phyloP scores from a whole-genome alignment of 768 basidiomycete species.

The Gautieria morchelliformis region DNA sequence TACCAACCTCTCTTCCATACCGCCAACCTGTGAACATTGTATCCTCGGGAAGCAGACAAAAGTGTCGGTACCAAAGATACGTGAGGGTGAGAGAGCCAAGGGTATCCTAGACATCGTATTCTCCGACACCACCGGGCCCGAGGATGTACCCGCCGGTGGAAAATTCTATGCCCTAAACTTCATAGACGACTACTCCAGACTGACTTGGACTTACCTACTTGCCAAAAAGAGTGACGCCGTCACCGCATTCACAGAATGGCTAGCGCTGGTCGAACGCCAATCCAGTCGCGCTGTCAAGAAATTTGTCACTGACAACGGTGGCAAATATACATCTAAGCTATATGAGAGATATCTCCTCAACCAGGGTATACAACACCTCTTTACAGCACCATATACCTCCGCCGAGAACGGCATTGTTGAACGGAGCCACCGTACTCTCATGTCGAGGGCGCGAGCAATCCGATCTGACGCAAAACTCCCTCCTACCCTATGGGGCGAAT shows the following conservation, averaged over 20 bases:
- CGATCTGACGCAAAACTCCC: neutral
- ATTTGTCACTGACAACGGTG: neutral
- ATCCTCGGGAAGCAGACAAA: slow-evolving; percentile 30
- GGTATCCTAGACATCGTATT: neutral
- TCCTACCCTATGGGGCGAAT: too few relatives aligned
- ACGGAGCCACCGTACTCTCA: too few relatives aligned
- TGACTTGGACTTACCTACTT: slow-evolving; percentile 7
- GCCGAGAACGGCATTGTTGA: too few relatives aligned
- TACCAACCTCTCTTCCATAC: slow-evolving; percentile 12
- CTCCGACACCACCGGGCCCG: slow-evolving; percentile 10
- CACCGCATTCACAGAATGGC: too few relatives aligned
- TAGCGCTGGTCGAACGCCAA: too few relatives aligned
- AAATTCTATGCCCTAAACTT: slow-evolving; percentile 10
- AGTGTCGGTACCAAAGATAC: slow-evolving; percentile 21
- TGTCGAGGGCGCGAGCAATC: too few relatives aligned
- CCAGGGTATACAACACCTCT: too few relatives aligned
- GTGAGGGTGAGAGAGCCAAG: neutral
- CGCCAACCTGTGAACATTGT: slow-evolving; percentile 25
- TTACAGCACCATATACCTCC: too few relatives aligned
- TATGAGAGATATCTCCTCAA: neutral
- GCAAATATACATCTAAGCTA: neutral
- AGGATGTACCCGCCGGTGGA: slow-evolving; percentile 11
- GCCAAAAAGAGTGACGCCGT: neutral
- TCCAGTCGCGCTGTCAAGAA: too few relatives aligned
- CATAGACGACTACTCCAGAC: slow-evolving; percentile 9